A percentile compares a stretch with the other conserved stretches of the same genome.
Conservation (phyloP, 2,329 filamentous ascomycete species). For the Aspergillus udagawae region DNA sequence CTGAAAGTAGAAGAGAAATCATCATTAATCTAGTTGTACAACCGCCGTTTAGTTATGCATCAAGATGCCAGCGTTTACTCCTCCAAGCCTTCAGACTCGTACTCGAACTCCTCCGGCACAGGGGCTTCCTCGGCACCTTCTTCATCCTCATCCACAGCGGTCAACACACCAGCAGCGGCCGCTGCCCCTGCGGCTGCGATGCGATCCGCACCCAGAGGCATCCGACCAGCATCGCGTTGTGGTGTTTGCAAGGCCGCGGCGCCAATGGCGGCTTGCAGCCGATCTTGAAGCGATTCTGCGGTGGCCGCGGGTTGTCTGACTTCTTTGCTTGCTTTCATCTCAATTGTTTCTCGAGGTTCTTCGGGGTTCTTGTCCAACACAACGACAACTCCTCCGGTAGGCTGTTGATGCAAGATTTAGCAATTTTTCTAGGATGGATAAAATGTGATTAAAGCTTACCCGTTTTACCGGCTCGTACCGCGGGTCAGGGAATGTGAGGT, state of each 20-base stretch:
- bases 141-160: constrained; percentile 72
- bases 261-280: constrained; percentile 38
- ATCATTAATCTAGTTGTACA: constrained; percentile 38
- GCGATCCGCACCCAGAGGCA: constrained; percentile 15
- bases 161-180: constrained; percentile 74
- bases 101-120: constrained; percentile 45
- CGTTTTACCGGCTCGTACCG: constrained; percentile 92
- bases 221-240: constrained; percentile 25
- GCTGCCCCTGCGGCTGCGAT: constrained; percentile 52
- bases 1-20: constrained; percentile 24
- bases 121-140: constrained; percentile 47
- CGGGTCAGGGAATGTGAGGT: constrained; percentile 84
- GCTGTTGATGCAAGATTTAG: constrained; percentile 56
- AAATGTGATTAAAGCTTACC: constrained; percentile 49
- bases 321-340: constrained; percentile 85
- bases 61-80: constrained; percentile 17
- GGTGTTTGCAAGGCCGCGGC: constrained; percentile 30
- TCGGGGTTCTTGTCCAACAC: constrained; percentile 77
- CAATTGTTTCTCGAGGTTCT: constrained; percentile 74
- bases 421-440: constrained; percentile 7
- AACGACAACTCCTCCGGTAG: constrained; percentile 90
- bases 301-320: constrained; percentile 40
- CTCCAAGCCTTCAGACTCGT: constrained; percentile 41
- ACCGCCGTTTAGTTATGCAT: constrained; percentile 20
- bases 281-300: constrained; percentile 41